phyloP scores from a whole-genome alignment of 2,329 filamentous ascomycete species.

The Botrytis pseudocinerea region DNA sequence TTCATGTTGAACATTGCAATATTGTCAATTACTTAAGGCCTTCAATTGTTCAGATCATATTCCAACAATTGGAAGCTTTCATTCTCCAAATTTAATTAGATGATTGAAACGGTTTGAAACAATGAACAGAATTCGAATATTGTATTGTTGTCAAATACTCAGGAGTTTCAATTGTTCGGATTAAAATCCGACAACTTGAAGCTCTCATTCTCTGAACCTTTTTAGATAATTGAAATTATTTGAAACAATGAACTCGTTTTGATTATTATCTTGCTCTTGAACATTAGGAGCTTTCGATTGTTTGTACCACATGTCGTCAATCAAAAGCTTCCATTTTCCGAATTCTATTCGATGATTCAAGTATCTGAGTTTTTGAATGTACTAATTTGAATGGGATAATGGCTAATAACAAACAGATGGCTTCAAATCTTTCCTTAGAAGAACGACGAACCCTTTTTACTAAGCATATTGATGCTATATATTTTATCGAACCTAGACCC shows the following conservation, averaged over 20 bases:
- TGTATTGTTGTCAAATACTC: not conserved
- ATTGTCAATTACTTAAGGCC: not conserved
- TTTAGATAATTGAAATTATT: not conserved
- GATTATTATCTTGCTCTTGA: not conserved
- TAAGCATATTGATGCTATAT: not conserved
- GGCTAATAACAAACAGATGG: not conserved
- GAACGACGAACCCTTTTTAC: not conserved
- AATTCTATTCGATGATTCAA: not conserved
- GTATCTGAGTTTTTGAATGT: not conserved
- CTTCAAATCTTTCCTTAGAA: not conserved
- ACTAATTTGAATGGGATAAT: not conserved
- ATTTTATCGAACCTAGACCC: not conserved
- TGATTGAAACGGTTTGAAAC: not conserved
- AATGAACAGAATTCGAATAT: not conserved
- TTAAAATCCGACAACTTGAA: not conserved
- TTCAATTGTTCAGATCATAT: not conserved
- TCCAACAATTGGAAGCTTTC: not conserved
- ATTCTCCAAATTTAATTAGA: not conserved
- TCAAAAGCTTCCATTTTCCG: not conserved
- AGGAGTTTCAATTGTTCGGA: not conserved
- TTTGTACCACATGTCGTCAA: not conserved
- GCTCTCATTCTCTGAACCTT: not conserved
- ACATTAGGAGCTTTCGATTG: not conserved
- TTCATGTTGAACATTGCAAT: too few relatives aligned
- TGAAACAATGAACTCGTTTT: not conserved